phyloP scores from a whole-genome alignment of 345 rosid genomes.

The Raphanus raphanistrum region DNA sequence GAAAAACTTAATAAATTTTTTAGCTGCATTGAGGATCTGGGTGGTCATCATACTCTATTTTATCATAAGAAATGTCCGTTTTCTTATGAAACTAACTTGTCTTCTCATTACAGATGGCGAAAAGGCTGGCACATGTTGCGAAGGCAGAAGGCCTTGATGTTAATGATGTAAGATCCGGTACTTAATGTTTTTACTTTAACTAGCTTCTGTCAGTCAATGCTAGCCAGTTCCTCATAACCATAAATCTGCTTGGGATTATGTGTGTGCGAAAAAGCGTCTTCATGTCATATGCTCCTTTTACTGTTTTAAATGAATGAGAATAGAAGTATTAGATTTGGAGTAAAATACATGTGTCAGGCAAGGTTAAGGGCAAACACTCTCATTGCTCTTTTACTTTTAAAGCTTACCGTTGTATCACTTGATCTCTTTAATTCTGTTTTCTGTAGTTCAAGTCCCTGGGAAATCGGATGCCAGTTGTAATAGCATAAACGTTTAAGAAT shows the following conservation, averaged over 20 bases:
- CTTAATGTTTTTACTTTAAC: background rate
- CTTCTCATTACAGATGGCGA: constrained; percentile 72
- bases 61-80: constrained; percentile 1
- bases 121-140: constrained; percentile 84
- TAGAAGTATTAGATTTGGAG: constrained; percentile 17
- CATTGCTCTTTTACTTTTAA: constrained; percentile 10
- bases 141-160: constrained; percentile 82
- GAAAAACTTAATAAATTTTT: background rate
- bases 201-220: constrained; percentile 19
- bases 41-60: background rate
- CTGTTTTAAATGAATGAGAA: background rate
- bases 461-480: constrained; percentile 17
- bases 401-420: background rate
- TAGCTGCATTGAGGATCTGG: constrained; percentile 17
- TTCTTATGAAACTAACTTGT: constrained; percentile 29
- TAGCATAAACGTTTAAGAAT: background rate
- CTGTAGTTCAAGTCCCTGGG: constrained; percentile 5
- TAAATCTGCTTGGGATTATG: constrained; percentile 14
- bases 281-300: constrained; percentile 10
- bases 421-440: constrained; percentile 5
- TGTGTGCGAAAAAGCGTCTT: background rate
- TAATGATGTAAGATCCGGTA: constrained; percentile 55
- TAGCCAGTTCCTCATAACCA: constrained; percentile 14
- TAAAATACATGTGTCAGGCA: constrained; percentile 11
- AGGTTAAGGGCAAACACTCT: constrained; percentile 6